Base-by-base conservation (phyloP, 1,284 basidiomycete genomes). In the Pseudozyma pruni region DNA sequence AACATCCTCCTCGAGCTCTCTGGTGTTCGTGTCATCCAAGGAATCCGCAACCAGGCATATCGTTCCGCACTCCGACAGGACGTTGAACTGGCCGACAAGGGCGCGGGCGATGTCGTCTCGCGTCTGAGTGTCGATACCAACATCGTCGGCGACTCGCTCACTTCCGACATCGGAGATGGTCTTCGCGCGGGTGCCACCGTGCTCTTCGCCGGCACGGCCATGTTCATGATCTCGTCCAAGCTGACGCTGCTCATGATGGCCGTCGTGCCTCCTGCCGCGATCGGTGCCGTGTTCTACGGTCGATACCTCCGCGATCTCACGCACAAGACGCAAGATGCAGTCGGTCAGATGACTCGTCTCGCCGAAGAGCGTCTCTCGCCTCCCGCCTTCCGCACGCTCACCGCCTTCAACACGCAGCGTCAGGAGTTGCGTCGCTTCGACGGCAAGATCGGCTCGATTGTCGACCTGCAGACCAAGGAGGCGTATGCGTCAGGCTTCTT, bases 211-310 rank as follows among this genome's bases (percentile, higher is more conserved):
- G 93, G 97, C 68, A 91, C 91, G 37, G 92, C 94, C 53, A 98
- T 98, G 95, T 90, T 98, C 75, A 94, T 91, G 84, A 89, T 98
- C 64, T 97, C 94, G 1, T 90, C 92, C 0, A 90, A 90, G 53
- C 85, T 98, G 57, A 97, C 95, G 0, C 82, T 92, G 44, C 86
- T 98, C 61, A 98, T 98, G 95, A 87, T 98, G 63, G 88, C 89
- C 19, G 89, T 97, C 48, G 94, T 98, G 0, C 96, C 95, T 6
- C 95, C 95, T 0, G 90, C 98, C 9, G 95, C 94, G 8, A 87
- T 98, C 56, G 94, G 93, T 67, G 94, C 94, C 41, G 94, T 98
- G 16, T 92, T 94, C 81, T 98, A 98, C 80, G 95, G 95, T 56
- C 88, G 93, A 13, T 98, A 97, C 83, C 85, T 98, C 45, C 94